Evolutionary conservation across 164 flowering plant genomes (phyloP), one percentile per base, ranked within the genome.

Genomic region (Malania oleifera): DNA sequence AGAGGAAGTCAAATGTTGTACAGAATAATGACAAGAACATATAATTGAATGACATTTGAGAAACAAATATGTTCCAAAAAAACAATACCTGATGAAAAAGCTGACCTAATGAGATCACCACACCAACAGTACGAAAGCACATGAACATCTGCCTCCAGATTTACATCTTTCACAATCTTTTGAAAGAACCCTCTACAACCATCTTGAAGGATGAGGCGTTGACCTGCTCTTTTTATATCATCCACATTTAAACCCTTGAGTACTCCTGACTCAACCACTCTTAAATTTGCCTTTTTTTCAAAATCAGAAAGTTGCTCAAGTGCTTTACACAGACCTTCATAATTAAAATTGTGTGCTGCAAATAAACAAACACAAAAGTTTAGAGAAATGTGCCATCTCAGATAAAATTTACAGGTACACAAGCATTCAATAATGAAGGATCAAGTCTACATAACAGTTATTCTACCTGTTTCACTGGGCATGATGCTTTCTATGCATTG

Each of bases 71-170:
- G n/a, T n/a, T n/a, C n/a, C n/a, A n/a, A n/a, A n/a, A n/a, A n/a
- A n/a, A n/a, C n/a, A n/a, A 64, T 78, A 88, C 97, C 97, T 82
- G 97, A 76, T 40, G 83, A 73, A 62, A 91, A 84, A 14, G 88
- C 82, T 40, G 97, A 73, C 55, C 87, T 79, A 49, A 91, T 91
- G 52, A 91, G 85, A 76, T 91, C 97, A 38, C 80, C 85, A 72
- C 96, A 91, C 97, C 97, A 91, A 66, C 97, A 91, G 66, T 84
- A 88, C 3, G 97, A 91, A 52, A 91, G 83, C 25, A 91, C 48
- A 68, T 91, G 87, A 27, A 84, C 73, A 62, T 78, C 64, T 31
- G 77, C 77, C 61, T 68, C 75, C 63, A 86, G 57, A 48, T 65
- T 73, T 61, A 78, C 84, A 66, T 75, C 69, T 64, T 73, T 70